Percentiles rank a stretch among this genome's conserved stretches.
phyloP scores from a whole-genome alignment of 129 eudicot species.

The Smallanthus sonchifolius region DNA sequence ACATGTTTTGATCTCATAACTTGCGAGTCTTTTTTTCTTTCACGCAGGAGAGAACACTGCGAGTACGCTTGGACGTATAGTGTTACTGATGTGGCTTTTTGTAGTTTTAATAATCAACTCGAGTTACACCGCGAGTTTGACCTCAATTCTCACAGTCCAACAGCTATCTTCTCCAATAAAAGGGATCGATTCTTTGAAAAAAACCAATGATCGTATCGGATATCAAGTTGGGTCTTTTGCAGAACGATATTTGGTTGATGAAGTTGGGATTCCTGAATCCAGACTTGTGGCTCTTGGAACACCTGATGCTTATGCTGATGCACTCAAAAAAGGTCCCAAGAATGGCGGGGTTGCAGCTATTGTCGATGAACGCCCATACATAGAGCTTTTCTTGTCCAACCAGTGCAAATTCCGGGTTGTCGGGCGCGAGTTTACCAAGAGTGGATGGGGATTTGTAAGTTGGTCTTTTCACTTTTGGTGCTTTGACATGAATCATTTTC shows the following conservation, averaged over 20 bases:
- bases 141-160: slow-evolving; percentile 90
- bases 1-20: background rate
- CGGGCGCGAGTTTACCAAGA: slow-evolving; percentile 83
- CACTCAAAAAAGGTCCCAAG: slow-evolving; percentile 57
- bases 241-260: slow-evolving; percentile 62
- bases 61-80: slow-evolving; percentile 74
- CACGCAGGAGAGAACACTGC: slow-evolving; percentile 77
- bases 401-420: slow-evolving; percentile 81
- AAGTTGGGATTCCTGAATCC: slow-evolving; percentile 53
- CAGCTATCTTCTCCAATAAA: slow-evolving; percentile 71
- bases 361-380: slow-evolving; percentile 80
- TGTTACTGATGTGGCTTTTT: slow-evolving; percentile 82
- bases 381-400: slow-evolving; percentile 78
- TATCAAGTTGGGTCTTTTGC: slow-evolving; percentile 91
- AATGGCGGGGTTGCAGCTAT: slow-evolving; percentile 81
- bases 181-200: slow-evolving; percentile 62
- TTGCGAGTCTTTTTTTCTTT: slow-evolving; percentile 1
- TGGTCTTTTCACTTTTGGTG: background rate
- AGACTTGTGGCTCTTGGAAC: slow-evolving; percentile 71
- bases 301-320: slow-evolving; percentile 66
- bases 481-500: slow-evolving; percentile 7
- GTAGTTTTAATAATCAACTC: slow-evolving; percentile 85
- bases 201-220: slow-evolving; percentile 60
- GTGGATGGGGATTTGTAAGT: slow-evolving; percentile 97
- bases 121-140: slow-evolving; percentile 94